A percentile compares a stretch with the other conserved stretches of the same genome.
These are phyloP conservation scores for Cutaneotrichosporon cavernicola DNA, from an alignment of 1,284 basidiomycete species.

Conservation along the genomic window DNA sequence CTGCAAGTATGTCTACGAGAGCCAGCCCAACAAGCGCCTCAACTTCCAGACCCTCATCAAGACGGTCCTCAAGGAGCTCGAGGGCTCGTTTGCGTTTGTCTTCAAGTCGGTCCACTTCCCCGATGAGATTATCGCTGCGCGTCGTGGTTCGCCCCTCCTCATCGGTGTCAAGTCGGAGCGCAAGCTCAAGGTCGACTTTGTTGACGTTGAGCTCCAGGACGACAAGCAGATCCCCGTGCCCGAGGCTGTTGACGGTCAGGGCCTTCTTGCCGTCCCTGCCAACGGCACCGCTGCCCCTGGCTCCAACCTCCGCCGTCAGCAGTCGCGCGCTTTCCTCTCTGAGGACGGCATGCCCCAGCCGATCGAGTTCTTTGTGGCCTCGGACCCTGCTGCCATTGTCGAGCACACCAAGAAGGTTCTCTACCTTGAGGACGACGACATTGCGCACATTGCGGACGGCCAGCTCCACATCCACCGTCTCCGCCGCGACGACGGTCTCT, in stretches of 20 bases:
- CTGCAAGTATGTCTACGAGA: conserved; percentile 95
- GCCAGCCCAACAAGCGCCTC: conserved; percentile 80
- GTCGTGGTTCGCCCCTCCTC: conserved; percentile 93
- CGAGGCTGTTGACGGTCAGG: conserved; percentile 38
- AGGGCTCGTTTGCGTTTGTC: conserved; percentile 99
- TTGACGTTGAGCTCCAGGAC: conserved; percentile 90
- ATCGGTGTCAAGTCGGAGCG: conserved; percentile 99
- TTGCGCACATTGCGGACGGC: conserved; percentile 95
- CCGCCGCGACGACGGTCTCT: conserved; percentile 76
- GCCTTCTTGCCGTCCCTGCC: conserved; percentile 73
- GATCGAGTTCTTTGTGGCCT: conserved; percentile 99
- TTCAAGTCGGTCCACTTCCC: conserved; percentile 98
- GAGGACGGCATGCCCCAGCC: conserved; percentile 98
- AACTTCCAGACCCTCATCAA: conserved; percentile 92
- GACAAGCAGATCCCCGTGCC: conserved; percentile 53
- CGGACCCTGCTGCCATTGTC: conserved; percentile 92
- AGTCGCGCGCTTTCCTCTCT: conserved; percentile 97
- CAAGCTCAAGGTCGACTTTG: conserved; percentile 99
- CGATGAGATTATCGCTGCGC: conserved; percentile 91
- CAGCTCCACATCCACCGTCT: conserved; percentile 99
- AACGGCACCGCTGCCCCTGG: conserved; percentile 62
- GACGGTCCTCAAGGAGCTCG: conserved; percentile 94
- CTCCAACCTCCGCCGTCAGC: conserved; percentile 82
- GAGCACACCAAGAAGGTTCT: conserved; percentile 99
- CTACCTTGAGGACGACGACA: conserved; percentile 98